A percentile compares a stretch with the other conserved stretches of the same genome.
Conservation (phyloP, 2,329 filamentous ascomycete species). For the Microdochium paspali region DNA sequence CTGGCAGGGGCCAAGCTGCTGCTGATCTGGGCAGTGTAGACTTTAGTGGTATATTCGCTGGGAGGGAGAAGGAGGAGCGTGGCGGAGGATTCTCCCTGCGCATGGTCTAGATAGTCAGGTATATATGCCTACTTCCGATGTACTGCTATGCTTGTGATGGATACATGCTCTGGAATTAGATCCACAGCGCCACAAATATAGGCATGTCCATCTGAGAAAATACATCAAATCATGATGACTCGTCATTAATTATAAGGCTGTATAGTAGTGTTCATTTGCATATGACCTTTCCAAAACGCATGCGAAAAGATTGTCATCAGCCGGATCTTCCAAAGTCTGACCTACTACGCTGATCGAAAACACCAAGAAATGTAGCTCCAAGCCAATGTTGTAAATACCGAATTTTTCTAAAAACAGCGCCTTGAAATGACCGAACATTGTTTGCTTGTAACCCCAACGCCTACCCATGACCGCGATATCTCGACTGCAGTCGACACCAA, state of each 20-base stretch:
- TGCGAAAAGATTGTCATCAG: too few relatives aligned
- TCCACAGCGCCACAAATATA: too few relatives aligned
- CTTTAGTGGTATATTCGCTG: slow-evolving; percentile 63
- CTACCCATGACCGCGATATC: neutral
- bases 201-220: slow-evolving; percentile 4
- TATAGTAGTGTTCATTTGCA: neutral
- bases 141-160: too few relatives aligned
- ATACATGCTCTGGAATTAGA: too few relatives aligned
- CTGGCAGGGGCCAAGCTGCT: slow-evolving; percentile 62
- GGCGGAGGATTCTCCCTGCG: slow-evolving; percentile 59
- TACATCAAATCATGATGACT: neutral
- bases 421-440: neutral
- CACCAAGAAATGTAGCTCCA: too few relatives aligned
- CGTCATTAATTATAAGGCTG: neutral
- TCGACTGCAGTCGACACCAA: neutral
- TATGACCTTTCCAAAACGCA: neutral
- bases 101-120: slow-evolving; percentile 40
- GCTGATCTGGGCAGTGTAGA: slow-evolving; percentile 47
- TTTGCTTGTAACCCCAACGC: neutral
- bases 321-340: too few relatives aligned
- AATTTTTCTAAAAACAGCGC: neutral
- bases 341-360: too few relatives aligned
- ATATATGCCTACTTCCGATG: too few relatives aligned
- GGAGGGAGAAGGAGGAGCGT: slow-evolving; percentile 52
- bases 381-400: too few relatives aligned